Evolutionary conservation across 345 rosid genomes (phyloP).

Genomic region (Carallia brachiata): DNA sequence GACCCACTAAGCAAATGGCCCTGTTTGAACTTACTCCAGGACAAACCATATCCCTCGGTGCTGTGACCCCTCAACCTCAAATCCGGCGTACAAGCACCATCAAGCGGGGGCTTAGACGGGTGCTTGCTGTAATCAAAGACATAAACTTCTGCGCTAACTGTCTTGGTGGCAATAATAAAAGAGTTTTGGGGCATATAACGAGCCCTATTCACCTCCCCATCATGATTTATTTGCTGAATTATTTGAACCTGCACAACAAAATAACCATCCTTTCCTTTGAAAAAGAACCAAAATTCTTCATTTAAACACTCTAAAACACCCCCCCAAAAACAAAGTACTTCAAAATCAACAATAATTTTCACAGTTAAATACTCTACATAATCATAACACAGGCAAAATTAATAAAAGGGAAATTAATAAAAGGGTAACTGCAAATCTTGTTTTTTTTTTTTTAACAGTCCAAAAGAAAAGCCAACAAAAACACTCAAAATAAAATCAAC

Average conservation of each 20-base stretch:
- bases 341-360: too few species aligned
- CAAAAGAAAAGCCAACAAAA: too few species aligned
- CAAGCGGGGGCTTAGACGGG: slow-evolving; percentile 86
- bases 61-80: slow-evolving; percentile 87
- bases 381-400: too few species aligned
- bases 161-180: slow-evolving; percentile 89
- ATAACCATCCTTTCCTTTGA: neutral
- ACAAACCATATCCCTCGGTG: slow-evolving; percentile 94
- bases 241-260: slow-evolving; percentile 63
- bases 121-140: slow-evolving; percentile 95
- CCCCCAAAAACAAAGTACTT: too few species aligned
- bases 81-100: slow-evolving; percentile 88
- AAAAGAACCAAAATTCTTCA: neutral
- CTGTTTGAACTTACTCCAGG: slow-evolving; percentile 92
- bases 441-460: too few species aligned
- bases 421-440: too few species aligned
- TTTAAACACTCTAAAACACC: too few species aligned
- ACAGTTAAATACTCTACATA: too few species aligned
- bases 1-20: slow-evolving; percentile 96
- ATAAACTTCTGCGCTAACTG: slow-evolving; percentile 92
- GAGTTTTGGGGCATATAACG: slow-evolving; percentile 97
- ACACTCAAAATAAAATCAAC: too few species aligned
- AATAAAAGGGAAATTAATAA: too few species aligned
- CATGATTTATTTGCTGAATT: slow-evolving; percentile 95
- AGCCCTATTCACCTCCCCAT: slow-evolving; percentile 97